Evolutionary conservation across 75 land plant species (phyloP).

Genomic region (Picea glauca): DNA sequence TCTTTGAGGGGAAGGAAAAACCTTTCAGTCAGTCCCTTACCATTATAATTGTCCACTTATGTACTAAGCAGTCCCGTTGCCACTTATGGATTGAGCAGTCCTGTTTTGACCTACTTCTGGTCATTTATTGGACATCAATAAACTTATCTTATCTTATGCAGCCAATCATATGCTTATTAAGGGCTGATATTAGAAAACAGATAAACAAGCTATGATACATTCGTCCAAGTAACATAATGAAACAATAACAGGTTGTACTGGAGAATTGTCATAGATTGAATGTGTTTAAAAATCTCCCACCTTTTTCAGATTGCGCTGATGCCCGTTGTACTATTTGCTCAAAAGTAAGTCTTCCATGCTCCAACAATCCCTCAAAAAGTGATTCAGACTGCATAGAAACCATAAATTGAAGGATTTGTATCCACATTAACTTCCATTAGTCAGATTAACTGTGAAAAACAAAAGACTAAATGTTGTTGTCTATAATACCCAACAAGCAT

Average conservation of each 20-base stretch:
- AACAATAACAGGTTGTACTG: neutral
- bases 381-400: slow-evolving; percentile 47
- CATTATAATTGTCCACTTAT: no score
- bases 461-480: neutral
- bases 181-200: neutral
- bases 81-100: no score
- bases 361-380: slow-evolving; percentile 59
- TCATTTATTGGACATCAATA: no score
- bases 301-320: slow-evolving; percentile 30
- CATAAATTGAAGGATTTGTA: neutral
- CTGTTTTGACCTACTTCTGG: no score
- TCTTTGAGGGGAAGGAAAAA: no score
- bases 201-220: neutral
- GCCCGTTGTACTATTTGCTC: slow-evolving; percentile 61
- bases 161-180: neutral
- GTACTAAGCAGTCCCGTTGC: no score
- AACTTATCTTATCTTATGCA: neutral
- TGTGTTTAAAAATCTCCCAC: slow-evolving; percentile 7
- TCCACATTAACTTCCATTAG: neutral
- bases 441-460: neutral
- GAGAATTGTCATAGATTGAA: neutral
- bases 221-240: neutral
- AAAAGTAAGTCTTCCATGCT: slow-evolving; percentile 85
- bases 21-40: neutral
- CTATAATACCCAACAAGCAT: neutral